Conservation (phyloP, 495 filamentous ascomycete genomes). For the Hypoxylon intermedium region DNA sequence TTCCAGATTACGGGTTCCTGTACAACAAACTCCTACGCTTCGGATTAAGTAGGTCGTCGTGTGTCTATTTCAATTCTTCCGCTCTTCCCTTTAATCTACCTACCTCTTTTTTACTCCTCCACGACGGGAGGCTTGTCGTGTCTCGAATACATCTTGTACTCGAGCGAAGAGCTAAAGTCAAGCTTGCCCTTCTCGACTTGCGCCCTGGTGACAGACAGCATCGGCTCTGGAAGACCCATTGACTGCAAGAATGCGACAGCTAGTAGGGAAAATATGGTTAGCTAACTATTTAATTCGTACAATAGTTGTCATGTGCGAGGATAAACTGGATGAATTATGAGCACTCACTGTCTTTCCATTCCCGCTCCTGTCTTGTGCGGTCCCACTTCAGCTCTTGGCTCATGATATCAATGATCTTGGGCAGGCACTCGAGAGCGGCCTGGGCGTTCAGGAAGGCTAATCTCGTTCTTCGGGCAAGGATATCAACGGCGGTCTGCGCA, state of each 20-base stretch:
- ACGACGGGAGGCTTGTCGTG: slow-evolving; percentile 53
- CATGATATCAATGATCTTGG: slow-evolving; percentile 92
- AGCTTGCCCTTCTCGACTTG: slow-evolving; percentile 82
- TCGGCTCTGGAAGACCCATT: slow-evolving; percentile 85
- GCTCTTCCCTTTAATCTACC: no score
- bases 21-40: slow-evolving; percentile 9
- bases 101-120: slow-evolving; percentile 38
- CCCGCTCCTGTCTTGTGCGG: slow-evolving; percentile 71
- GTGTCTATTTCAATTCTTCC: no score
- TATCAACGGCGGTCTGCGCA: slow-evolving; percentile 91
- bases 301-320: not conserved
- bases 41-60: slow-evolving; percentile 10
- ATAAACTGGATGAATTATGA: not conserved
- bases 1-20: slow-evolving; percentile 16
- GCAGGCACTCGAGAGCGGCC: slow-evolving; percentile 89
- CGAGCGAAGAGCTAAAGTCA: slow-evolving; percentile 70
- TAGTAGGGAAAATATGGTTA: slow-evolving; percentile 31
- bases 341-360: slow-evolving; percentile 78
- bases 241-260: slow-evolving; percentile 75
- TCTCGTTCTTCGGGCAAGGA: slow-evolving; percentile 85
- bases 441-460: slow-evolving; percentile 95
- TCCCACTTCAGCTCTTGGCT: slow-evolving; percentile 86
- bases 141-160: slow-evolving; percentile 77
- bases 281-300: not conserved
- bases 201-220: slow-evolving; percentile 71